phyloP scores from a whole-genome alignment of 768 basidiomycete species.

The Collybiopsis confluens region DNA sequence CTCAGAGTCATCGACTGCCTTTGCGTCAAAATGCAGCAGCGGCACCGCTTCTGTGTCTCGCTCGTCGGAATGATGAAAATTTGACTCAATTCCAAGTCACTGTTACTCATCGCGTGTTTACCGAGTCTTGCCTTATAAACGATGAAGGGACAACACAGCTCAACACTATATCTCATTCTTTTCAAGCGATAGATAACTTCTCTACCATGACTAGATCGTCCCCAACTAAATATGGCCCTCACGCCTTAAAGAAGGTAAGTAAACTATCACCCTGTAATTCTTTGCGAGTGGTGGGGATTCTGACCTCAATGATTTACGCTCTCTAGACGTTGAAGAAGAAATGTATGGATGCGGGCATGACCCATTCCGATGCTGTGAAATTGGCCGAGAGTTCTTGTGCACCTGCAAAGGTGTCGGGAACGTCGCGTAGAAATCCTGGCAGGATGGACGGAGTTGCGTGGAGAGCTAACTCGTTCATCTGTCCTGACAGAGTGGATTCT shows the following conservation, averaged over 20 bases:
- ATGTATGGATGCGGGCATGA: background rate
- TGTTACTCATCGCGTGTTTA: background rate
- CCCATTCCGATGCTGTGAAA: background rate
- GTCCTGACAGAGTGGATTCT: background rate
- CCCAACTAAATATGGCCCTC: background rate
- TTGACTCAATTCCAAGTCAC: background rate
- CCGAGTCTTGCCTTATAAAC: background rate
- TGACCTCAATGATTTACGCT: background rate
- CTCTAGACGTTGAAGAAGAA: background rate
- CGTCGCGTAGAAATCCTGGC: background rate
- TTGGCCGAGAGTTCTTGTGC: background rate
- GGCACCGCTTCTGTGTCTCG: background rate
- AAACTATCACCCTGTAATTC: background rate
- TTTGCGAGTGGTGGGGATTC: background rate
- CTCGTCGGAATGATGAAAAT: background rate
- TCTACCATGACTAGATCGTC: conserved; percentile 5
- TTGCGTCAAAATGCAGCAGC: background rate
- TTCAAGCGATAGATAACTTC: background rate
- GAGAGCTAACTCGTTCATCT: conserved; percentile 2
- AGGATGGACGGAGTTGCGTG: background rate
- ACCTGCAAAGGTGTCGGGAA: background rate
- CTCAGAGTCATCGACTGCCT: no score
- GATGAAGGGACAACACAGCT: no score
- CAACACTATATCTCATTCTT: no score
- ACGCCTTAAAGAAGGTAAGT: background rate